phyloP scores from a whole-genome alignment of 768 basidiomycete genomes.

The Coprinellus aureogranulatus region DNA sequence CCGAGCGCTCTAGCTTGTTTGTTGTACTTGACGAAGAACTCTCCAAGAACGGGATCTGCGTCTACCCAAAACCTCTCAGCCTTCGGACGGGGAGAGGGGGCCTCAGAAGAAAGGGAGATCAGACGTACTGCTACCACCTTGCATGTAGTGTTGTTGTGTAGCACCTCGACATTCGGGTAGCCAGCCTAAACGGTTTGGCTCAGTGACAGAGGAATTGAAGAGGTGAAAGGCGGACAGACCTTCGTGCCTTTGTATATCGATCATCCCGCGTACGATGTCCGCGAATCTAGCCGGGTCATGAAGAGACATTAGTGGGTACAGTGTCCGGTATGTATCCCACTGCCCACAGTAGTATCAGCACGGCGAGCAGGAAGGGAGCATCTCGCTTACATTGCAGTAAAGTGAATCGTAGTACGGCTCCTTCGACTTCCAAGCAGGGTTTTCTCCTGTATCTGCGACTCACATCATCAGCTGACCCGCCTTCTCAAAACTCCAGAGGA shows the following conservation, averaged over 20 bases:
- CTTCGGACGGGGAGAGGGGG: too few species aligned
- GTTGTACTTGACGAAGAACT: conserved; percentile 62
- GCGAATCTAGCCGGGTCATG: conserved; percentile 62
- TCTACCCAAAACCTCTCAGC: conserved; percentile 30
- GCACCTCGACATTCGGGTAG: conserved; percentile 64
- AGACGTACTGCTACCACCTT: conserved; percentile 60
- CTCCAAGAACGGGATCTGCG: conserved; percentile 60
- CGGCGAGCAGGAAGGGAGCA: neutral
- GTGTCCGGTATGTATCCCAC: conserved; percentile 67
- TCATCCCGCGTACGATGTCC: conserved; percentile 60
- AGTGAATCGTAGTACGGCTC: conserved; percentile 69
- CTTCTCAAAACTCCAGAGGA: neutral
- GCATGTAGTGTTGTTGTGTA: conserved; percentile 49
- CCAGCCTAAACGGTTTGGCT: conserved; percentile 45
- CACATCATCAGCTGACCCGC: neutral
- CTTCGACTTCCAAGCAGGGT: conserved; percentile 59
- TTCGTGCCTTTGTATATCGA: conserved; percentile 66
- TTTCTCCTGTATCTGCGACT: conserved; percentile 58
- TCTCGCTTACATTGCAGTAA: conserved; percentile 58
- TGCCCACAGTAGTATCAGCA: conserved; percentile 17
- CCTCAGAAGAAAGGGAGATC: neutral
- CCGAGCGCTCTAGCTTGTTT: conserved; percentile 45
- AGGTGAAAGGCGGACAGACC: conserved; percentile 27
- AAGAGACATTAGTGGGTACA: conserved; percentile 61
- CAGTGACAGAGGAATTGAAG: neutral